Conservation (phyloP, 2,329 filamentous ascomycete species). For the Coniosporium tulheliwenetii region DNA sequence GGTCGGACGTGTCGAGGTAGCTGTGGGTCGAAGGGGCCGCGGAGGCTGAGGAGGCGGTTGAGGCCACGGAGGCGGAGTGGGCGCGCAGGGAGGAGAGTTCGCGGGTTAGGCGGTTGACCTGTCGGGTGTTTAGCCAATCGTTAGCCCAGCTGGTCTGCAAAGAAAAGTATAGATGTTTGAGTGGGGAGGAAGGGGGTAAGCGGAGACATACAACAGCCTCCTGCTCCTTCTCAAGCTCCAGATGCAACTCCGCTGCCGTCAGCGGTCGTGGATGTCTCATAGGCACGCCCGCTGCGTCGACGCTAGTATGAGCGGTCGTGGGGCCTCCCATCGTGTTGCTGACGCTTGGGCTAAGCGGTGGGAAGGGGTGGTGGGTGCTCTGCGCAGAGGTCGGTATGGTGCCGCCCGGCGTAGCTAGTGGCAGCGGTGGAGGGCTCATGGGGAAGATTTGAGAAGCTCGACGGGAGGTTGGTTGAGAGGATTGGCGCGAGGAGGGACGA, state of each 20-base stretch:
- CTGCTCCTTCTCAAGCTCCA: constrained; percentile 86
- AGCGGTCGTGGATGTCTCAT: constrained; percentile 74
- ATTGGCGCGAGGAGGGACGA: constrained; percentile 15
- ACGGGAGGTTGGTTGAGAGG: constrained; percentile 25
- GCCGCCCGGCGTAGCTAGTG: constrained; percentile 20
- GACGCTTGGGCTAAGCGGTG: constrained; percentile 18
- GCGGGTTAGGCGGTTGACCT: constrained; percentile 87
- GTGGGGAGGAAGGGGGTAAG: not conserved
- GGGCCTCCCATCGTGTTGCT: constrained; percentile 5
- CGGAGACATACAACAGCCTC: constrained; percentile 61
- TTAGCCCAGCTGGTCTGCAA: not conserved
- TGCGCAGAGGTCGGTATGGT: constrained; percentile 12
- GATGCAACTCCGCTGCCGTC: constrained; percentile 76
- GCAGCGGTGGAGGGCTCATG: constrained; percentile 30
- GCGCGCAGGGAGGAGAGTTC: constrained; percentile 74
- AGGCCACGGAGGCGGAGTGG: constrained; percentile 44
- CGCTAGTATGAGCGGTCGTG: constrained; percentile 2
- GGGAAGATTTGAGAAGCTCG: constrained; percentile 28
- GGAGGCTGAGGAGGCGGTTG: constrained; percentile 41
- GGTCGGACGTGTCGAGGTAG: constrained; percentile 28
- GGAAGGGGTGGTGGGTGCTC: constrained; percentile 16
- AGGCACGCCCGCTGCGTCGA: constrained; percentile 39
- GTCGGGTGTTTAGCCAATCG: constrained; percentile 1
- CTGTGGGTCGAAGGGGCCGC: constrained; percentile 24
- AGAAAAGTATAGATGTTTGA: not conserved